Evolutionary conservation across 441 rosid genomes (phyloP), one percentile per base, ranked within the genome.

Genomic region (Bocquillonia castaneifolia): DNA sequence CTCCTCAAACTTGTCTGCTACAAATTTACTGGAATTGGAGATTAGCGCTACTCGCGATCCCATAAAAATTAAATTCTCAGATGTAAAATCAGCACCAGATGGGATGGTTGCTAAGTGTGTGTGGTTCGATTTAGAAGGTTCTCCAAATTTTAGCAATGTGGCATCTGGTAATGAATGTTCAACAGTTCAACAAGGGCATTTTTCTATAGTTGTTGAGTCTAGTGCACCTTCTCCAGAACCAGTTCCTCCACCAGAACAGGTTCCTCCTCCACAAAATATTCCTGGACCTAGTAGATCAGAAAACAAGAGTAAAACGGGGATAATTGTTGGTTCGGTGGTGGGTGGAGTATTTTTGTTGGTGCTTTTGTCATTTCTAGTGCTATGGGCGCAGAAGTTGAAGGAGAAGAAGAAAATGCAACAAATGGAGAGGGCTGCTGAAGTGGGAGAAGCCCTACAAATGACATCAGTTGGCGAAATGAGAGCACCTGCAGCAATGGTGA

Each of bases 401-500:
- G 71, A 77, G 60, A 81, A 79, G 37, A 90, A 83, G 88, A 80
- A 74, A 73, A 75, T 94, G 77, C 83, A 81, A 51, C 84, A 84
- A 60, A 90, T 94, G 99, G 92, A 95, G 80, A 90, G 74, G 79
- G 97, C 94, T 62, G 88, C 98, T 54, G 99, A 92, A 60, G 77
- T 81, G 52, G 97, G 98, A 60, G 99, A 95, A 85, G 81, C 90
- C 58, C 78, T 95, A 17, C 78, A 75, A 23, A 88, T 88, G 90
- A 81, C 93, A 51, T 57, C 79, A 0, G 83, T 92, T 0, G 96
- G 99, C 28, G 85, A 84, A 64, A 80, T 88, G 3, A 86, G 72
- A 80, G 96, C 93, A 39, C 98, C 99, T 3, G 76, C 86, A 0
- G 98, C 98, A 59, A 79, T 69, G 28, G 89, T 81, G 3, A 95